These are phyloP conservation scores for Aspergillus sp. DNA, from an alignment of 2,329 filamentous ascomycete genomes.

Conservation along the genomic window DNA sequence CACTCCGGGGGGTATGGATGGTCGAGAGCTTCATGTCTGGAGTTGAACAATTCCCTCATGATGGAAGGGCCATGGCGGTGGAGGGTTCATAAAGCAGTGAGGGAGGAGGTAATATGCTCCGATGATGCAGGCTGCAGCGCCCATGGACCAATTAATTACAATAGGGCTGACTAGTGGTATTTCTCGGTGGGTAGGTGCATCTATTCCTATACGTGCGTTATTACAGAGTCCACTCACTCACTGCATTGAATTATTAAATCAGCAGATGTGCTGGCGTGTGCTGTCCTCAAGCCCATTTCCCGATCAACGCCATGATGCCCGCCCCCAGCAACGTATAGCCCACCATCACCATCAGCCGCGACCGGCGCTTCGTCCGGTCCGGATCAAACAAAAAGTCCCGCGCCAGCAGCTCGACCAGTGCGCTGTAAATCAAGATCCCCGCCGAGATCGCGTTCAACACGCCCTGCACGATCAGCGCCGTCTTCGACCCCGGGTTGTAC, in stretches of 20 bases:
- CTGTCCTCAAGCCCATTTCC: slow-evolving; percentile 48
- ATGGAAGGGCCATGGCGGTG: slow-evolving; percentile 11
- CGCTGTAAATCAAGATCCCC: slow-evolving; percentile 52
- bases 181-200: background rate
- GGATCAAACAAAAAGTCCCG: slow-evolving; percentile 53
- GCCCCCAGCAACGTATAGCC: slow-evolving; percentile 40
- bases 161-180: background rate
- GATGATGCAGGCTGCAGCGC: background rate
- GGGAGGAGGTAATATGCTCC: background rate
- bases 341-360: slow-evolving; percentile 44
- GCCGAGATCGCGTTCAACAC: slow-evolving; percentile 49
- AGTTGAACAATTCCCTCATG: no score
- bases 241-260: no score
- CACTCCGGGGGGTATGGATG: background rate
- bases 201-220: background rate
- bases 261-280: no score
- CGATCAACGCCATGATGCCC: slow-evolving; percentile 50
- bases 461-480: slow-evolving; percentile 46
- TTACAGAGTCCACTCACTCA: no score
- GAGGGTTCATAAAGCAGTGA: background rate
- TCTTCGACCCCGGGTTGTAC: slow-evolving; percentile 42
- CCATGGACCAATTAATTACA: background rate
- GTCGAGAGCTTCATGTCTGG: background rate
- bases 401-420: slow-evolving; percentile 51
- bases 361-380: slow-evolving; percentile 41